A percentile compares a stretch with the other conserved stretches of the same genome.
Evolutionary conservation across 768 basidiomycete species (phyloP).

Genomic region (Paxillus involutus): DNA sequence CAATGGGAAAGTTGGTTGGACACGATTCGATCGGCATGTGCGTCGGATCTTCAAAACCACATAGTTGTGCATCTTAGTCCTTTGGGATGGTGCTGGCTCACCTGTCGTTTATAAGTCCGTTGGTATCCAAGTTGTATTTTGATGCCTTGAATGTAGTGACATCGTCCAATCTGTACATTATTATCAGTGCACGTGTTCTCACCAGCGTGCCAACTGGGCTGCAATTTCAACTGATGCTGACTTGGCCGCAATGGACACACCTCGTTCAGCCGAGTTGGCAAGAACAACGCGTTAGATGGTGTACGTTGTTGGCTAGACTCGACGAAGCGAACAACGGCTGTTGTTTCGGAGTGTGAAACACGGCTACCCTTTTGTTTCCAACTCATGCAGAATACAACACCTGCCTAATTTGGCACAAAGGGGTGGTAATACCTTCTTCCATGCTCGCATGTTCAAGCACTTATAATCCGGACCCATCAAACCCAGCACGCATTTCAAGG

Average conservation of each 20-base stretch:
- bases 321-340: background rate
- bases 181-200: no score
- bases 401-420: conserved; percentile 33
- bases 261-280: background rate
- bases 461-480: conserved; percentile 15
- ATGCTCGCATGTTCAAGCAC: conserved; percentile 6
- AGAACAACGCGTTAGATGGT: background rate
- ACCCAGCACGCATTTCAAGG: conserved; percentile 5
- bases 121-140: background rate
- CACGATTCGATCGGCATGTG: conserved; percentile 28
- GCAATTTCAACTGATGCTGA: no score
- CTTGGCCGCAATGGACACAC: no score
- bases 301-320: background rate
- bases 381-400: conserved; percentile 26
- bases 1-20: conserved; percentile 11
- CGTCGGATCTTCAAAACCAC: conserved; percentile 24
- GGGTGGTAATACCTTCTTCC: conserved; percentile 2
- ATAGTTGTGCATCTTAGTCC: background rate
- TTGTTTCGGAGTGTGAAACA: background rate
- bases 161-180: background rate
- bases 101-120: conserved; percentile 3
- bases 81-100: conserved; percentile 15
- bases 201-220: no score
- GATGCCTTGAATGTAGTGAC: background rate
- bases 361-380: conserved; percentile 25